Evolutionary conservation across 345 rosid genomes (phyloP), one percentile per base, ranked within the genome.

Genomic region (Populus davidiana): DNA sequence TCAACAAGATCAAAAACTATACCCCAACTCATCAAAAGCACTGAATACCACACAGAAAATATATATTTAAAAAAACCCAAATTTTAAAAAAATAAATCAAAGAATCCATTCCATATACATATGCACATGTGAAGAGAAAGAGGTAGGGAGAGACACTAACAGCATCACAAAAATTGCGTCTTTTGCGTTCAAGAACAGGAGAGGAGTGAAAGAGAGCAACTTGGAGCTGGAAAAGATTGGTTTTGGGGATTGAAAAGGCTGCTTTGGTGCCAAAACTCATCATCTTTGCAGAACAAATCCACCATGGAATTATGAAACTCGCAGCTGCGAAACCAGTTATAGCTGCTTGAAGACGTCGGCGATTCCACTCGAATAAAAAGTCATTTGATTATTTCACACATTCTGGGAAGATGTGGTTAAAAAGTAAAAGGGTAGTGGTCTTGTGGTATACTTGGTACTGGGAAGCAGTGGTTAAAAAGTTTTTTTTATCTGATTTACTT

Each of bases 161-260:
- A 68, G 75, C 71, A 52, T 86, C 79, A 83, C 86, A 83, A 52
- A 62, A 49, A 29, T 62, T 78, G 78, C 86, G 86, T 38, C 87
- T 85, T 86, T 85, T 88, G 83, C 92, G 83, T 84, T 92, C 90
- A 54, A 92, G 86, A 56, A 89, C 86, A 2, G 91, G 87, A 5
- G 94, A 87, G 25, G 93, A 86, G 79, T 92, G 97, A 50, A 92
- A 89, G 43, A 88, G 78, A 61, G 87, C 81, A 64, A 76, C 25
- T 69, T 79, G 83, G 62, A 70, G 81, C 49, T 75, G 79, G 71
- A 79, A 74, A 29, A 68, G n/a, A 27, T 76, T 73, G 84, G 70
- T 82, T 41, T 85, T 85, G 8, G 84, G 83, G 43, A 77, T 82
- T 25, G 69, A 83, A 83, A 86, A 70, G 67, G 89, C 85, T 56